phyloP scores from a whole-genome alignment of 2,329 filamentous ascomycete species.

The Emmonsia crescens region DNA sequence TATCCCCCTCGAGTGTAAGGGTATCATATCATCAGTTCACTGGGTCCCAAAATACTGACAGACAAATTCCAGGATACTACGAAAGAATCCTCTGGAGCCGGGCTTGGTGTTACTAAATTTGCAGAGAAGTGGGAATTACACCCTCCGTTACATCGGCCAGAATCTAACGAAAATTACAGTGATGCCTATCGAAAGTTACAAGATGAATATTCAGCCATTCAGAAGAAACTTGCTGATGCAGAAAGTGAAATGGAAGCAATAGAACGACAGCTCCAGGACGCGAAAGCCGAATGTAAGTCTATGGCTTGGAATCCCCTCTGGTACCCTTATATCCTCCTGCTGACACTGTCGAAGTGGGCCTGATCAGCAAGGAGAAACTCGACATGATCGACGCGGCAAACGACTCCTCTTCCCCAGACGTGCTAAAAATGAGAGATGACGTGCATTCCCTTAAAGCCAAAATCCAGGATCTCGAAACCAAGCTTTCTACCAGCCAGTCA shows the following conservation, averaged over 20 bases:
- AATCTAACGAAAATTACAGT: conserved; percentile 8
- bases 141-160: not conserved
- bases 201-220: conserved; percentile 27
- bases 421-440: conserved; percentile 24
- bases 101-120: conserved; percentile 25
- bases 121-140: conserved; percentile 24
- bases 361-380: conserved; percentile 28
- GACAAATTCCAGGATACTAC: conserved; percentile 16
- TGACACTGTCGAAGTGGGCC: conserved; percentile 22
- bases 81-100: conserved; percentile 20
- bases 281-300: conserved; percentile 27
- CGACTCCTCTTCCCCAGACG: conserved; percentile 25
- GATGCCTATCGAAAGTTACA: conserved; percentile 26
- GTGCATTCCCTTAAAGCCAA: conserved; percentile 26
- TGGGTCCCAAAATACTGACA: not conserved
- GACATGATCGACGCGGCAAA: conserved; percentile 29
- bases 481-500: conserved; percentile 28
- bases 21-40: not conserved
- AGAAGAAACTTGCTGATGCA: conserved; percentile 29
- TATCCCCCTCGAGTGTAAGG: conserved; percentile 15
- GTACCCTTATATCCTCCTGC: conserved; percentile 4
- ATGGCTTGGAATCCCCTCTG: not conserved
- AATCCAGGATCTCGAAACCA: conserved; percentile 28
- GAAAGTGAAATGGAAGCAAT: conserved; percentile 27
- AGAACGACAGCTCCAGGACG: conserved; percentile 28